These are phyloP conservation scores for Allantophomopsis lycopodina DNA, from an alignment of 2,329 filamentous ascomycete genomes.

Conservation along the genomic window DNA sequence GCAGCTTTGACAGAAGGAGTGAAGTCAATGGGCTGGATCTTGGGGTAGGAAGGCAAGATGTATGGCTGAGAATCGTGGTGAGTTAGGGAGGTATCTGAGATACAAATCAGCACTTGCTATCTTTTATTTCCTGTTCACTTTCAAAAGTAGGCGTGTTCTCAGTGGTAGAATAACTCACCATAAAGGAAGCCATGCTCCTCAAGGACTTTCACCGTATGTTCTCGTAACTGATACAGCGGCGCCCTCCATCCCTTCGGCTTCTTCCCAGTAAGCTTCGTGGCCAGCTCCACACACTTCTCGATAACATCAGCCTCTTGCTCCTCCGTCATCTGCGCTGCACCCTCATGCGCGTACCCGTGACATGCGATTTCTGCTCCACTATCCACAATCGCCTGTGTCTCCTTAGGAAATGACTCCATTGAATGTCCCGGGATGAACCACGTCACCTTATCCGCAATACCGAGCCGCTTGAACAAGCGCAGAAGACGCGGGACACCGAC, in stretches of 20 bases:
- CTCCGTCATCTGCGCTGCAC: conserved; percentile 27
- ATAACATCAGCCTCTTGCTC: conserved; percentile 34
- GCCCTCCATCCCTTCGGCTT: conserved; percentile 33
- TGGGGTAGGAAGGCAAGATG: conserved; percentile 25
- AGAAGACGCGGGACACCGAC: conserved; percentile 42
- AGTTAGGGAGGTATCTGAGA: conserved; percentile 29
- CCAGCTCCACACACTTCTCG: conserved; percentile 29
- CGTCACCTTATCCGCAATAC: conserved; percentile 35
- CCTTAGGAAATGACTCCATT: conserved; percentile 38
- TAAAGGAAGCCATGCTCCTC: conserved; percentile 34
- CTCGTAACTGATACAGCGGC: conserved; percentile 33
- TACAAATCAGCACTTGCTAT: neutral
- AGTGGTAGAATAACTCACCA: conserved; percentile 5
- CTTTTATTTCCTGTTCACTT: neutral
- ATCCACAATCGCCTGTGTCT: conserved; percentile 33
- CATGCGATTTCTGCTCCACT: conserved; percentile 35
- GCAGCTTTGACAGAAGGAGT: conserved; percentile 15
- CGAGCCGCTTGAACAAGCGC: conserved; percentile 34
- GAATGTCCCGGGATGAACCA: conserved; percentile 49
- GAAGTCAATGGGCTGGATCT: conserved; percentile 27
- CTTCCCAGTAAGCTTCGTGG: conserved; percentile 26
- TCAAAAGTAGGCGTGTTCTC: too few relatives aligned
- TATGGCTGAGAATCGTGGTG: conserved; percentile 35
- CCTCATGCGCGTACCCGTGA: conserved; percentile 16
- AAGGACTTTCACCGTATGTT: conserved; percentile 30